phyloP scores from a whole-genome alignment of 495 filamentous ascomycete genomes.

The Podospora tetraspora region DNA sequence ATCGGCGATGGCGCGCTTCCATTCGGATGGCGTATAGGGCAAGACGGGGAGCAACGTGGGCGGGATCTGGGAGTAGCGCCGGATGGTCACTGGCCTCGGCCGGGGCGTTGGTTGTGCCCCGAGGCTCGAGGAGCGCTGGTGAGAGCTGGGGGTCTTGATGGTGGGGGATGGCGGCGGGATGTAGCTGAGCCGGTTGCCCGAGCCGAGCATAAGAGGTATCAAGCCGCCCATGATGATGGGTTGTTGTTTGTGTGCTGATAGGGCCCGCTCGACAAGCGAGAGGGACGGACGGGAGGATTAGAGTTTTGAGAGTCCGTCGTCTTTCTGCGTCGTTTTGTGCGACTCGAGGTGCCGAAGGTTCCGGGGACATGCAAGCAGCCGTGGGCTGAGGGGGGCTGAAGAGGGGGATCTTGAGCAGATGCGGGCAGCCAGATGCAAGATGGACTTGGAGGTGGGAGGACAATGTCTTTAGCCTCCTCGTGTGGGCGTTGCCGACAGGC shows the following conservation, averaged over 20 bases:
- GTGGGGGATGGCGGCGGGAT: slow-evolving; percentile 7
- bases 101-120: slow-evolving; percentile 6
- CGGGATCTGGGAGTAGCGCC: slow-evolving; percentile 20
- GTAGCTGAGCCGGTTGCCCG: slow-evolving; percentile 24
- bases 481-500: neutral
- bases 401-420: neutral
- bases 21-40: slow-evolving; percentile 34
- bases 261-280: neutral
- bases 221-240: slow-evolving; percentile 18
- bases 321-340: slow-evolving; percentile 4
- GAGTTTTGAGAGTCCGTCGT: slow-evolving; percentile 1
- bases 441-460: slow-evolving; percentile 4
- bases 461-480: slow-evolving; percentile 11
- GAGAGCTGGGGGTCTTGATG: slow-evolving; percentile 11
- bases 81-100: slow-evolving; percentile 9
- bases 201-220: slow-evolving; percentile 31
- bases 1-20: slow-evolving; percentile 40
- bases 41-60: slow-evolving; percentile 20
- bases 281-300: neutral
- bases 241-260: slow-evolving; percentile 4
- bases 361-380: slow-evolving; percentile 12
- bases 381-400: slow-evolving; percentile 6
- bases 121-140: slow-evolving; percentile 10
- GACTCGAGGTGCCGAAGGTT: neutral
- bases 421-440: neutral